Conservation (phyloP, 2,329 filamentous ascomycete species). For the Chrysosporium keratinophilum region DNA sequence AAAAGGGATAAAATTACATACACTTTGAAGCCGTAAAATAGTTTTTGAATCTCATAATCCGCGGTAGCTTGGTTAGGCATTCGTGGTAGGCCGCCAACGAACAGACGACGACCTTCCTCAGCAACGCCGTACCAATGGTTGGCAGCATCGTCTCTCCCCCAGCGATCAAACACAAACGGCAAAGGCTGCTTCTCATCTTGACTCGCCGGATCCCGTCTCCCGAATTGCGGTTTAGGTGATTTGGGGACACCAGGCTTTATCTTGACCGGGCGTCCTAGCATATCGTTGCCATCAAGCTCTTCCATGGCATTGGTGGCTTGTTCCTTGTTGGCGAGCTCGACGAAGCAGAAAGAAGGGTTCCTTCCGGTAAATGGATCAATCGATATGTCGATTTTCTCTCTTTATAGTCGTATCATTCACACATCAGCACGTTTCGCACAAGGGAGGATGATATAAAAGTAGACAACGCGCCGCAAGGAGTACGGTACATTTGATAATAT, state of each 20-base stretch:
- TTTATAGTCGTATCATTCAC: constrained; percentile 18
- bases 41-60: constrained; percentile 33
- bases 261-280: constrained; percentile 52
- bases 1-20: constrained; percentile 19
- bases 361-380: constrained; percentile 57
- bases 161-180: constrained; percentile 32
- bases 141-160: constrained; percentile 34
- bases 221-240: constrained; percentile 25
- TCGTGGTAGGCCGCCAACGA: constrained; percentile 39
- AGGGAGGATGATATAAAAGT: neutral
- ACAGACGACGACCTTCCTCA: constrained; percentile 36
- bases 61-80: constrained; percentile 35
- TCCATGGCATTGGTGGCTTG: constrained; percentile 49
- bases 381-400: constrained; percentile 55
- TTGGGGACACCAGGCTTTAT: constrained; percentile 57
- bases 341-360: constrained; percentile 66
- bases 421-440: neutral
- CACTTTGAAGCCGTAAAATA: constrained; percentile 39
- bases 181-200: constrained; percentile 9
- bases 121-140: constrained; percentile 26
- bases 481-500: constrained; percentile 27
- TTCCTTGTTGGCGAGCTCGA: constrained; percentile 51
- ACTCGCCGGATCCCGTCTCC: constrained; percentile 8
- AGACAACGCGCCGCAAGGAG: neutral
- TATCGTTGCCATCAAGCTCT: constrained; percentile 44